These are phyloP conservation scores for Sophora flavescens DNA, from an alignment of 306 rosid species.

Conservation along the genomic window DNA sequence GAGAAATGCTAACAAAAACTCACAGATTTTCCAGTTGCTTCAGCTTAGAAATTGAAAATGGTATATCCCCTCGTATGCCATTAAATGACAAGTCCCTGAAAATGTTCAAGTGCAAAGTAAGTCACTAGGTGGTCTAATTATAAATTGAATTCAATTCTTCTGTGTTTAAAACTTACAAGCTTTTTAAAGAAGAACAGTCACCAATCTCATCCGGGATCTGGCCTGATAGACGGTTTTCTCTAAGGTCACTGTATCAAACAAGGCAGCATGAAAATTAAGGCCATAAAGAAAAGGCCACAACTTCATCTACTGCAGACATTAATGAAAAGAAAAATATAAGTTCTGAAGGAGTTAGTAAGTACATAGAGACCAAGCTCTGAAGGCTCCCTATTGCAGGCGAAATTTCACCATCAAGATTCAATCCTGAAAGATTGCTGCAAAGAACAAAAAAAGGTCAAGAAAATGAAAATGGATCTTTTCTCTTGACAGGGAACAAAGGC, in stretches of 20 bases:
- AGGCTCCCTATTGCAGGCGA: conserved; percentile 88
- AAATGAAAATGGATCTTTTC: conserved; percentile 2
- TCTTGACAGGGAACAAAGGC: background rate
- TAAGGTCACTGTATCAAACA: conserved; percentile 73
- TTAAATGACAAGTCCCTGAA: conserved; percentile 83
- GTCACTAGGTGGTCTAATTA: background rate
- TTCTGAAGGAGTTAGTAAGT: conserved; percentile 6
- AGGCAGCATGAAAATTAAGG: conserved; percentile 12
- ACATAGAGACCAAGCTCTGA: conserved; percentile 78
- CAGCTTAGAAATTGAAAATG: conserved; percentile 91
- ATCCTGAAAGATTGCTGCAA: conserved; percentile 83
- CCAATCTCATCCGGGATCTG: conserved; percentile 99
- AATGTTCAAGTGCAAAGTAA: conserved; percentile 6
- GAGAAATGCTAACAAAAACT: conserved; percentile 48
- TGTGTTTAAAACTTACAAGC: conserved; percentile 60
- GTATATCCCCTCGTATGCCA: conserved; percentile 89
- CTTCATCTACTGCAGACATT: background rate
- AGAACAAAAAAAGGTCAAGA: conserved; percentile 2
- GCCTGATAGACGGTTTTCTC: conserved; percentile 81
- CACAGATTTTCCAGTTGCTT: conserved; percentile 86
- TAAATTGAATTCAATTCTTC: conserved; percentile 20
- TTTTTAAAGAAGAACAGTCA: conserved; percentile 76
- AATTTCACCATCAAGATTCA: conserved; percentile 93
- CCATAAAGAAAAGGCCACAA: background rate
- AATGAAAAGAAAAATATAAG: background rate